Base-by-base conservation (phyloP, 768 basidiomycete genomes). In the Bullera alba region DNA sequence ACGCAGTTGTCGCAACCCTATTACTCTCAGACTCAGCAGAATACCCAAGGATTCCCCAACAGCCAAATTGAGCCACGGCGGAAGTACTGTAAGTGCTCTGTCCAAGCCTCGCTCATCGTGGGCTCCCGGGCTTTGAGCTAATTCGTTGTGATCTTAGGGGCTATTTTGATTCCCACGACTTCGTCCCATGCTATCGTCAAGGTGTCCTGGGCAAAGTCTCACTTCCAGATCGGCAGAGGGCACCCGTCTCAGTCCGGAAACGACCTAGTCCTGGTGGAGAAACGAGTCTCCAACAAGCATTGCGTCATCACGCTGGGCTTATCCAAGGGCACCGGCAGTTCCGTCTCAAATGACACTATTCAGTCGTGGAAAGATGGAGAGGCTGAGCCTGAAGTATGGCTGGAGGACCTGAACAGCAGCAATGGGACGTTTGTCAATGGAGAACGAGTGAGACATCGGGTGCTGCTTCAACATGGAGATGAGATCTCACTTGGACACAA, bases 401-500 rank as follows among this genome's bases (percentile, higher is more conserved):
- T 74, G 0, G 61, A 71, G 46, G 73, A 74, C 49, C 48, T 70
- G 29, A 56, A 71, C 36, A 84, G 82, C 28, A 84, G 81, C 53
- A 87, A 87, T 57, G 86, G 86, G 2, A 86, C 86, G 10, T 86
- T 78, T 65, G 74, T 87, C 61, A 86, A 85, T 59, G 80, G 80
- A 26, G 71, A 71, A 34, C 81, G 80, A 69, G 77, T 92, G 48
- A 82, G 80, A 30, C 71, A 76, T 8, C 76, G 77, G 47, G 74
- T 78, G 30, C 74, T 86, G 37, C 74, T 92, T 42, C 78, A 77
- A 12, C 82, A 87, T 53, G 90, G 91, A 5, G 86, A 87, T 65
- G 88, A 91, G 71, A 79, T 97, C 60, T 83, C 86, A 6, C 85
- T 97, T 58, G 92, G 92, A 6, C 22, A 81, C 79, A 61, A 70